Conservation (phyloP, 441 rosid species). For the Bocquillonia castaneifolia region DNA sequence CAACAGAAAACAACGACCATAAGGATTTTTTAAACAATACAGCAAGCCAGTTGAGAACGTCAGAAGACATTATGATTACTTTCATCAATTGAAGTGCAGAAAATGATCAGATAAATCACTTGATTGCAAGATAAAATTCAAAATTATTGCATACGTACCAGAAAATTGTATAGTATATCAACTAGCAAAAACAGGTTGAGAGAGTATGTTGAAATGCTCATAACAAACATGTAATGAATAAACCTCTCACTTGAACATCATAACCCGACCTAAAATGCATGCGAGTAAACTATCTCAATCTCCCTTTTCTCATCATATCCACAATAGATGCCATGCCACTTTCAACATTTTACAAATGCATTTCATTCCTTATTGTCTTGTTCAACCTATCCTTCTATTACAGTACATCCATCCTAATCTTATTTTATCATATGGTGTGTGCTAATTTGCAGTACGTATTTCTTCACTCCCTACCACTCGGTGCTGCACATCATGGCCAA, state of each 20-base stretch:
- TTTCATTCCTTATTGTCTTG: too few species aligned
- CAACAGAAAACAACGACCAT: neutral
- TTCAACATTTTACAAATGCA: too few species aligned
- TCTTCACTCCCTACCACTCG: neutral
- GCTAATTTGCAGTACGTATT: neutral
- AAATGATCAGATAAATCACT: neutral
- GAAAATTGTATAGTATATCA: neutral
- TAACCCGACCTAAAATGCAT: neutral
- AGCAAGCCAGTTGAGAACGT: neutral
- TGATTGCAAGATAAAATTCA: neutral
- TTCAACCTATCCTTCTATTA: neutral
- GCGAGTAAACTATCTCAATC: neutral
- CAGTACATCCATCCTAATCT: neutral
- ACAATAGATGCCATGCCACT: neutral
- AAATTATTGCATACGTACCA: neutral
- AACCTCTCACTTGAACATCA: neutral
- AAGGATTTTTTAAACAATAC: neutral
- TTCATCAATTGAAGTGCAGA: neutral
- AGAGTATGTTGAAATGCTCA: neutral
- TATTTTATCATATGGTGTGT: too few species aligned
- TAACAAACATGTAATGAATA: neutral
- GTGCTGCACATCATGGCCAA: neutral
- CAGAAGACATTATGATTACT: neutral
- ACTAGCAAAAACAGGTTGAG: neutral
- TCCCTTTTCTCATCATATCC: neutral